Conservation (phyloP, 805 yeast species). For the Suhomyces xylopsoci region DNA sequence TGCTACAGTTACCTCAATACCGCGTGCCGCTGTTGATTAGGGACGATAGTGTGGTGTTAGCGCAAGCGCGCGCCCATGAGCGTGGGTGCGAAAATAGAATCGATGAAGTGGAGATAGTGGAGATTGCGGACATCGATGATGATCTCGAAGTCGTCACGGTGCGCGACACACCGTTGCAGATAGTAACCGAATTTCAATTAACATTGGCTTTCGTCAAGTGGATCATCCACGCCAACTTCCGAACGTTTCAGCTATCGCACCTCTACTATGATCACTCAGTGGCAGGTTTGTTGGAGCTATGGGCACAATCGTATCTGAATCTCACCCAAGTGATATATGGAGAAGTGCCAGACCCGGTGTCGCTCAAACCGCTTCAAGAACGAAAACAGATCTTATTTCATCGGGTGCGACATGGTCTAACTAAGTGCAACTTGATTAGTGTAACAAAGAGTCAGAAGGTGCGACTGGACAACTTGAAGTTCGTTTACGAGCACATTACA, state of each 20-base stretch:
- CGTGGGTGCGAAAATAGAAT: background rate
- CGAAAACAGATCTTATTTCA: conserved; percentile 18
- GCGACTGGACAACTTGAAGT: conserved; percentile 9
- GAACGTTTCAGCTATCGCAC: conserved; percentile 16
- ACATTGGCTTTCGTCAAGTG: conserved; percentile 18
- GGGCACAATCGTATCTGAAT: conserved; percentile 2
- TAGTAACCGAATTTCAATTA: conserved; percentile 22
- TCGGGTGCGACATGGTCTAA: conserved; percentile 22
- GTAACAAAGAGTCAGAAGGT: conserved; percentile 24
- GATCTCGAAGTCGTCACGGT: conserved; percentile 12
- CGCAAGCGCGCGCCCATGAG: background rate
- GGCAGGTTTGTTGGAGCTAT: conserved; percentile 14
- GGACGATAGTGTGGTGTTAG: conserved; percentile 1
- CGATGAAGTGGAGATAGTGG: background rate
- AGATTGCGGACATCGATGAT: background rate
- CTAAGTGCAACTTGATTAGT: conserved; percentile 17
- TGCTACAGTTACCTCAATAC: background rate
- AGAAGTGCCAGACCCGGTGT: background rate
- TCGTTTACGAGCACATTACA: conserved; percentile 10
- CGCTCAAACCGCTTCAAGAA: background rate
- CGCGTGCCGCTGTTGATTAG: background rate
- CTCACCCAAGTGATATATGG: background rate
- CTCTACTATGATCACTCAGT: conserved; percentile 19
- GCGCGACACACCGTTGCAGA: conserved; percentile 12
- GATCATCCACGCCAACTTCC: conserved; percentile 15